Conservation (phyloP, 805 yeast genomes). For the Starmera dryadoides region DNA sequence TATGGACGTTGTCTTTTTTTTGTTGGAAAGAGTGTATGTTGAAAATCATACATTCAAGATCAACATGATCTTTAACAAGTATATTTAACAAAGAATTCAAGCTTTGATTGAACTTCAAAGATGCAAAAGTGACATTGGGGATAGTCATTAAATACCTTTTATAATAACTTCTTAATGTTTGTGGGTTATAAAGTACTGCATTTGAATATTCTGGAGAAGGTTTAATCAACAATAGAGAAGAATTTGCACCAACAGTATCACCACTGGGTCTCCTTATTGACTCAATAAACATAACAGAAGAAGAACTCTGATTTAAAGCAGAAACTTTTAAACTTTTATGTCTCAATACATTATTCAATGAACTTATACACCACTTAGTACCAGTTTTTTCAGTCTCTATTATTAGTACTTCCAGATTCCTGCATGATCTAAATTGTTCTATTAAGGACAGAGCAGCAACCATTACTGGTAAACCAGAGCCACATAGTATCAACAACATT, state of each 20-base stretch:
- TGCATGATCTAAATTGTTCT: neutral
- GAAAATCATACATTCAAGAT: neutral
- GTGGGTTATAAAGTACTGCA: constrained; percentile 7
- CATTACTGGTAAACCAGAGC: neutral
- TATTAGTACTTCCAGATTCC: neutral
- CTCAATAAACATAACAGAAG: constrained; percentile 7
- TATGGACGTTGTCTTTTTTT: neutral
- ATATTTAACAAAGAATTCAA: neutral
- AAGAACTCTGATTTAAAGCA: constrained; percentile 2
- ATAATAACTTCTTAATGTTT: neutral
- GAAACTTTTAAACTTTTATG: neutral
- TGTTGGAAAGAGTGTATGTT: neutral
- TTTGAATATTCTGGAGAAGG: constrained; percentile 7
- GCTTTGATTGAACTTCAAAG: neutral
- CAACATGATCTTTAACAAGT: neutral
- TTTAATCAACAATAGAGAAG: constrained; percentile 1
- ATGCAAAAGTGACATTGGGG: constrained; percentile 1
- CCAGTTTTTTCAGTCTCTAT: neutral
- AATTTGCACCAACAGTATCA: constrained; percentile 2
- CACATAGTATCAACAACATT: neutral
- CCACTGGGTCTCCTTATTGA: neutral
- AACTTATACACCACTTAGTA: constrained; percentile 6
- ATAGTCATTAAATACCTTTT: neutral
- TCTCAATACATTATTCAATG: neutral
- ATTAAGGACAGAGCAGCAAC: neutral